Evolutionary conservation across 345 rosid genomes (phyloP), one percentile per base, ranked within the genome.

Genomic region (Mercurialis annua): DNA sequence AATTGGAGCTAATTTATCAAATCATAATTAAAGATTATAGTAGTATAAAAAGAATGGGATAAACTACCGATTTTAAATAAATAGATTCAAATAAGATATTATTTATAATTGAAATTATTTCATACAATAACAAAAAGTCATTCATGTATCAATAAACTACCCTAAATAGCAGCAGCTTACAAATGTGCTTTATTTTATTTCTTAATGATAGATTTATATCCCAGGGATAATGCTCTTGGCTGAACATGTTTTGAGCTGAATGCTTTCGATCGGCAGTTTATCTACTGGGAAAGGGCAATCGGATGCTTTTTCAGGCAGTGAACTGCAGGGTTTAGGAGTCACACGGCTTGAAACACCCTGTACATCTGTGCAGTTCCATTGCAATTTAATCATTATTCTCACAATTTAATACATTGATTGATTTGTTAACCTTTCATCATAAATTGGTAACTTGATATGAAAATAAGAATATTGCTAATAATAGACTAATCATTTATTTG

Each of bases 281-380:
- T 90, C 83, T 21, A 64, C 64, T 0, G 92, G 92, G 74, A 80
- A 88, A 26, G 42, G 23, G 67, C 98, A 90, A 11, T 85, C 78
- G 1, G 66, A 21, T 6, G 67, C 56, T 67, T 83, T 85, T 73
- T 64, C 68, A 8, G 85, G 82, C 84, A 90, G 76, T 72, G 55
- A 57, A 44, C 48, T 55, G 27, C 98, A 90, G 0, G 98, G 76
- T 8, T 20, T 18, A 17, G 87, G 98, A 2, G 57, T 79, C 69
- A 87, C 95, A 2, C 68, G 55, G 71, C 86, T 90, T 5, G 86
- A 67, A 40, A 79, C 74, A 31, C 92, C 97, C 23, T 59, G 61
- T 21, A 90, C 71, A 64, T 85, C 44, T 0, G 87, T 81, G 74
- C 95, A 92, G 54, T 86, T 88, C 98, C 95, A 90, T 30, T 79